Evolutionary conservation across 495 filamentous ascomycete species (phyloP), one percentile per base, ranked within the genome.

Genomic region (Aspergillus affinis): DNA sequence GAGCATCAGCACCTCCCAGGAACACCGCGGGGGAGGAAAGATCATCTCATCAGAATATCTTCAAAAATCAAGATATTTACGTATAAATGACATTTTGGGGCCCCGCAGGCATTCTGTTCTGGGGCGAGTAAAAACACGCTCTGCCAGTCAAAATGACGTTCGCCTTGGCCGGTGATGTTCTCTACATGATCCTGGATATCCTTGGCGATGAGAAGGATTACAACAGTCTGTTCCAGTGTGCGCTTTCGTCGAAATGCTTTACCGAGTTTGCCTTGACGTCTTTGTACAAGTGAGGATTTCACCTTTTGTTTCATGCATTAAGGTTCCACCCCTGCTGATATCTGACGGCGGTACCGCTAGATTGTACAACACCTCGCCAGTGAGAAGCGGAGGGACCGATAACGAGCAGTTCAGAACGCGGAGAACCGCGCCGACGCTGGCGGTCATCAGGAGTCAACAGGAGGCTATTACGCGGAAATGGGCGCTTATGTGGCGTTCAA

Each of bases 401-500:
- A 74, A 79, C 32, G 65, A 71, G 36, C 67, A 72, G 26, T 66
- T 75, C 60, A 66, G 47, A 60, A 61, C 59, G 49, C 65, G 64
- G 55, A 65, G 57, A 62, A 58, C 48, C 36, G 59, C 48, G 21
- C 46, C 57, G 29, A 27, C 57, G 45, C 49, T 56, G 20, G 27
- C 60, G 17, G 30, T 26, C 46, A 6, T 48, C 8, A 55, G 32
- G 45, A 51, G 53, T 26, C 51, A 69, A 45, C 64, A 69, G 27
- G 57, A 65, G 32, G 51, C 61, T 36, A 60, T 66, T 50, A 63
- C 64, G 58, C 64, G 68, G 54, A 81, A 81, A 69, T 87, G 85
- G 78, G 79, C 84, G 15, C 75, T 82, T 5, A 72, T 89, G 36
- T 92, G 90, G 90, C 79, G 82, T 36, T 86, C 86, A 7, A 82